Conservation (phyloP, 2,329 filamentous ascomycete genomes). For the Fusarium tricinctum region DNA sequence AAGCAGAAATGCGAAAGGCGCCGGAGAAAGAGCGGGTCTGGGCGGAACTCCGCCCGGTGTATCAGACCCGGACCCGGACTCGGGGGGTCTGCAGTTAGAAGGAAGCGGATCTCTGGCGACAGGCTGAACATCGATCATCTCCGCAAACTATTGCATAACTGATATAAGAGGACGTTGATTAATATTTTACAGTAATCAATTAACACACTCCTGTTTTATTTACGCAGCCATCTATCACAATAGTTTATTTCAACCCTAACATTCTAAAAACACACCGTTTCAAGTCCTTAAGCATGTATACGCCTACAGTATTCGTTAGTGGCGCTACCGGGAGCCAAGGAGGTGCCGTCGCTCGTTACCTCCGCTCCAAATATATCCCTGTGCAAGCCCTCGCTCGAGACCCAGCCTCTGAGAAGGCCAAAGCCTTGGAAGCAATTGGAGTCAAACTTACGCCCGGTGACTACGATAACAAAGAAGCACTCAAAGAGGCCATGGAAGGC, state of each 20-base stretch:
- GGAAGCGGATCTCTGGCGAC: slow-evolving; percentile 27
- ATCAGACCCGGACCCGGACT: slow-evolving; percentile 4
- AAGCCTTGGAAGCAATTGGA: slow-evolving; percentile 50
- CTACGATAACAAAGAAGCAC: slow-evolving; percentile 52
- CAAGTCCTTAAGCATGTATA: slow-evolving; percentile 47
- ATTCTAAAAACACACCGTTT: background rate
- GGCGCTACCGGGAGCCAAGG: slow-evolving; percentile 60
- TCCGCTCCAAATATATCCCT: slow-evolving; percentile 51
- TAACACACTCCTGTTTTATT: background rate
- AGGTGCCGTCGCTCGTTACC: slow-evolving; percentile 53
- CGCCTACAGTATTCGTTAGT: slow-evolving; percentile 55
- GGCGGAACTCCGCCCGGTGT: slow-evolving; percentile 51
- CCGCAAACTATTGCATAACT: background rate
- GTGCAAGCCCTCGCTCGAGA: slow-evolving; percentile 56
- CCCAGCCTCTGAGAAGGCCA: slow-evolving; percentile 49
- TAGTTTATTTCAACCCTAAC: background rate
- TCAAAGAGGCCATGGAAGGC: slow-evolving; percentile 50
- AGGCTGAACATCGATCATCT: background rate
- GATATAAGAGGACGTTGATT: slow-evolving; percentile 3
- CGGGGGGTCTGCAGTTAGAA: background rate
- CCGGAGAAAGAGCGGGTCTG: slow-evolving; percentile 39
- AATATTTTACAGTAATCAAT: background rate
- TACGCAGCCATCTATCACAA: background rate
- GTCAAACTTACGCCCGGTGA: slow-evolving; percentile 53
- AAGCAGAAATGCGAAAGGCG: slow-evolving; percentile 14